Conservation (phyloP, 1,139 yeast species). For the Yamadazyma sp. region DNA sequence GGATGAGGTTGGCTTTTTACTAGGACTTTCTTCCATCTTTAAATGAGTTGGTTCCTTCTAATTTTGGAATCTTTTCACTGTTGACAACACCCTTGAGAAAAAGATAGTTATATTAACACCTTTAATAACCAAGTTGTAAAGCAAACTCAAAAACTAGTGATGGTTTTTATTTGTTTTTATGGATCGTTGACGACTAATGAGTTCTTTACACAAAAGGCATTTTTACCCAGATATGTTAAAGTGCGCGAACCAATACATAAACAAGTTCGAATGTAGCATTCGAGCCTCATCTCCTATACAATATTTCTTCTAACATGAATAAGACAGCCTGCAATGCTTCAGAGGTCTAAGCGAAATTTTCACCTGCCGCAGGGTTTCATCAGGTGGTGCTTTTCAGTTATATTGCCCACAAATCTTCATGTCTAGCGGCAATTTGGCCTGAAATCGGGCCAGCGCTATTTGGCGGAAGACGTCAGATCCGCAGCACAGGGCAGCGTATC, state of each 20-base stretch:
- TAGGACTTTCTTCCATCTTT: constrained; percentile 20
- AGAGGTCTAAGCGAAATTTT: too few relatives aligned
- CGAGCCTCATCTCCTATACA: too few relatives aligned
- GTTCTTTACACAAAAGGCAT: not conserved
- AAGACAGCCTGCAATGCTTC: too few relatives aligned
- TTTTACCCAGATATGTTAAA: not conserved
- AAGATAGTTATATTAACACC: constrained; percentile 7
- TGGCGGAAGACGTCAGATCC: too few relatives aligned
- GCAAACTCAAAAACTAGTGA: not conserved
- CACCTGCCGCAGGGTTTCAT: too few relatives aligned
- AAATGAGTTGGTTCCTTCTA: not conserved
- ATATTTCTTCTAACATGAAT: too few relatives aligned
- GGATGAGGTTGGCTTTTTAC: constrained; percentile 37
- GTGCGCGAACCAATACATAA: constrained; percentile 1
- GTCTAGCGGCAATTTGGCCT: too few relatives aligned
- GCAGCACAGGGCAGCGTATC: too few relatives aligned
- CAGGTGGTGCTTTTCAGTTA: too few relatives aligned
- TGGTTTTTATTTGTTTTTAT: constrained; percentile 2
- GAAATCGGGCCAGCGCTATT: too few relatives aligned
- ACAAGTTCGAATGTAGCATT: too few relatives aligned
- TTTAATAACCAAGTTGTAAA: constrained; percentile 5
- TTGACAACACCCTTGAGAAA: constrained; percentile 2
- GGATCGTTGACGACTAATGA: constrained; percentile 3
- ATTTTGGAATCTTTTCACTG: not conserved
- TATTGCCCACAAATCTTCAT: too few relatives aligned